Percentiles rank a stretch among this genome's conserved stretches.
Evolutionary conservation across 2,329 filamentous ascomycete species (phyloP).

Genomic region (Talaromyces sp.): DNA sequence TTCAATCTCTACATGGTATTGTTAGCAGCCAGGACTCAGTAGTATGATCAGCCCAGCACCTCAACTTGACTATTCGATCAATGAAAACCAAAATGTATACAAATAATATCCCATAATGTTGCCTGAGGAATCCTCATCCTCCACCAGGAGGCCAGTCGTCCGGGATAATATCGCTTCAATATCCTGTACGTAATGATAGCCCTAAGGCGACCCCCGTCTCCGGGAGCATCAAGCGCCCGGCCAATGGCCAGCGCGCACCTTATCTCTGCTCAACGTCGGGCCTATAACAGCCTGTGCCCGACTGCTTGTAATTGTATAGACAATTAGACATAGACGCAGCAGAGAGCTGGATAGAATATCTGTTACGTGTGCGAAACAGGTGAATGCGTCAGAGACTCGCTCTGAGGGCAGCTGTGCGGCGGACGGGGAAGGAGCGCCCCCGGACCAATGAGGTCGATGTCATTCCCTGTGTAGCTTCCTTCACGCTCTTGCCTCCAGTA

Average conservation of each 20-base stretch:
- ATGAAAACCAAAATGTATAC: too few species aligned
- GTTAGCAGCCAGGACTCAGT: too few species aligned
- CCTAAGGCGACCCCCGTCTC: slow-evolving; percentile 13
- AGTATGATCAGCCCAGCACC: too few species aligned
- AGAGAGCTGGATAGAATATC: slow-evolving; percentile 6
- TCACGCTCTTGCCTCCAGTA: too few species aligned
- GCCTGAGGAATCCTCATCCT: too few species aligned
- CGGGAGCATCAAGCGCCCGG: background rate
- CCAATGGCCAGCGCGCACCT: slow-evolving; percentile 26
- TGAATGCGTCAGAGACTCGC: background rate
- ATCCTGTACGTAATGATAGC: slow-evolving; percentile 29
- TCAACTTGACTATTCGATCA: too few species aligned
- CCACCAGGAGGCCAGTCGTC: background rate
- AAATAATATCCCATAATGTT: too few species aligned
- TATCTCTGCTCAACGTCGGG: slow-evolving; percentile 20
- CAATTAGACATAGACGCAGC: too few species aligned
- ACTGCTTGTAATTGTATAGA: background rate
- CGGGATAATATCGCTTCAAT: background rate
- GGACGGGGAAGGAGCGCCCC: background rate
- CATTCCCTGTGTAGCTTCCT: background rate
- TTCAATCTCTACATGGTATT: background rate
- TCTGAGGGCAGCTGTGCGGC: background rate
- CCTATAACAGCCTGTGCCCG: background rate
- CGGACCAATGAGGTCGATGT: background rate
- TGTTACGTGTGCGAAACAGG: slow-evolving; percentile 24